Percentiles rank a stretch among this genome's conserved stretches.
Evolutionary conservation across 441 rosid species (phyloP).

Genomic region (Breynia disticha): DNA sequence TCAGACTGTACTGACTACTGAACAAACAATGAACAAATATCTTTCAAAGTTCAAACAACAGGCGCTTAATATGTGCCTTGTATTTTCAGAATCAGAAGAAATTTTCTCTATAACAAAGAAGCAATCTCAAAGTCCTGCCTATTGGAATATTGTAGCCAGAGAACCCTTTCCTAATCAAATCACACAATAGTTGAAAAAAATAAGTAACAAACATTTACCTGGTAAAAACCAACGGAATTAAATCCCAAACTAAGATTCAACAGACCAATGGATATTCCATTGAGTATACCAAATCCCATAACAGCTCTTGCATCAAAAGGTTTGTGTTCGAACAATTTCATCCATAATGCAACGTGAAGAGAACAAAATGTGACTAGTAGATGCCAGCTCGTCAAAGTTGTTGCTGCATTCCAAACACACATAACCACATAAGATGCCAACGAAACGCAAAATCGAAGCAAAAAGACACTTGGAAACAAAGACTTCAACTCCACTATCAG

Average conservation of each 20-base stretch:
- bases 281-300: constrained; percentile 96
- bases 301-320: constrained; percentile 99
- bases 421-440: background rate
- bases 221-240: constrained; percentile 98
- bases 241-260: constrained; percentile 96
- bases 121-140: background rate
- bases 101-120: background rate
- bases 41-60: background rate
- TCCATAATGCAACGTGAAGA: constrained; percentile 92
- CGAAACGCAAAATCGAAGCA: background rate
- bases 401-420: constrained; percentile 40
- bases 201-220: constrained; percentile 37
- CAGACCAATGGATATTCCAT: constrained; percentile 94
- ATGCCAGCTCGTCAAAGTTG: constrained; percentile 99
- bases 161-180: too few species aligned
- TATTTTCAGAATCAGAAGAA: background rate
- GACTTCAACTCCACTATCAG: background rate
- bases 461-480: background rate
- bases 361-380: constrained; percentile 97
- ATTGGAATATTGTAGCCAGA: background rate
- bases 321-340: constrained; percentile 97
- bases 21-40: background rate
- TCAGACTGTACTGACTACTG: too few species aligned
- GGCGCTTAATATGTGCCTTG: background rate
- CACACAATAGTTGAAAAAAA: too few species aligned